Conservation (phyloP, 306 rosid genomes). For the Heteromeles arbutifolia region DNA sequence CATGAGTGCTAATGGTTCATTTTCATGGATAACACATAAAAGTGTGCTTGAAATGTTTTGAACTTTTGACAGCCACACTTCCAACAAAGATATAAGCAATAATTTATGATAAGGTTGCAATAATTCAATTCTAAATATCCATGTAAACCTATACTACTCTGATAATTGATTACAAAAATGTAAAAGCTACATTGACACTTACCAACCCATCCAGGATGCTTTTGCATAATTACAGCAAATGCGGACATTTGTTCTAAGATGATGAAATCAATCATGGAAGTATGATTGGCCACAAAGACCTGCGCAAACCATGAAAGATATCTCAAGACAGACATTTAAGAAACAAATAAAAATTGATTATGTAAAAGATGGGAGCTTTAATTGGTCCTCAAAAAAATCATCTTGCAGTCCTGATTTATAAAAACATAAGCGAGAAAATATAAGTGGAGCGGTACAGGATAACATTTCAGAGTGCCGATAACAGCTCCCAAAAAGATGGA, state of each 20-base stretch:
- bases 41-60: neutral
- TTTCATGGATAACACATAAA: neutral
- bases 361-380: neutral
- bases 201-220: slow-evolving; percentile 99
- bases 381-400: neutral
- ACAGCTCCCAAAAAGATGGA: neutral
- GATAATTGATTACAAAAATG: neutral
- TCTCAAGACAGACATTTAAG: slow-evolving; percentile 4
- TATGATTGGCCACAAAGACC: slow-evolving; percentile 97
- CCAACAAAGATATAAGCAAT: neutral
- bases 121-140: neutral
- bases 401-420: neutral
- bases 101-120: neutral
- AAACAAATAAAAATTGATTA: slow-evolving; percentile 4
- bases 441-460: neutral
- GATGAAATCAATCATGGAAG: slow-evolving; percentile 97
- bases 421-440: neutral
- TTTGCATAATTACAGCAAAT: slow-evolving; percentile 97
- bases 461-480: neutral
- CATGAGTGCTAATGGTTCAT: neutral
- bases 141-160: neutral
- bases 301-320: slow-evolving; percentile 27
- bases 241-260: slow-evolving; percentile 97
- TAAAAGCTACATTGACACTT: slow-evolving; percentile 24
- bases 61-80: neutral